Percentiles rank a stretch among this genome's conserved stretches.
phyloP scores from a whole-genome alignment of 305 asterid genomes.

The Plantago rigida region DNA sequence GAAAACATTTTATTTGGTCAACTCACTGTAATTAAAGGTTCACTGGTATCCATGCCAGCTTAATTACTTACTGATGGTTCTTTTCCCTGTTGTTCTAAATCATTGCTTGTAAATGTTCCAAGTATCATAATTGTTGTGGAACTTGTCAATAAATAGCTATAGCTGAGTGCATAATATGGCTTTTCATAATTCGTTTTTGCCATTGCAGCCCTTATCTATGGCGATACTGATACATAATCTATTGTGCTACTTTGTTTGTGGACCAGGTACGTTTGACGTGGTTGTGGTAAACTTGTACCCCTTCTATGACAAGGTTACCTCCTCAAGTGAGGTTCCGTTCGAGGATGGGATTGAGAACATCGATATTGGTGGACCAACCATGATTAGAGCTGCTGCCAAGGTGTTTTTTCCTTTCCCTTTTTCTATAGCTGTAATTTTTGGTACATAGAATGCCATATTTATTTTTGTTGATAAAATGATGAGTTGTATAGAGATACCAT shows the following conservation, averaged over 20 bases:
- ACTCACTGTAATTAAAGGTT: too few relatives aligned
- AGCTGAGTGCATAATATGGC: too few relatives aligned
- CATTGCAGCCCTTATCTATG: constrained; percentile 4
- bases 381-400: constrained; percentile 99
- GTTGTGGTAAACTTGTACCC: constrained; percentile 95
- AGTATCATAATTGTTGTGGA: too few relatives aligned
- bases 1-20: too few relatives aligned
- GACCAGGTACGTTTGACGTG: constrained; percentile 82
- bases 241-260: constrained; percentile 22
- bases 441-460: background rate
- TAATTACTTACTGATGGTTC: too few relatives aligned
- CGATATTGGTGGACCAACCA: constrained; percentile 96
- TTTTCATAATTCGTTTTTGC: too few relatives aligned
- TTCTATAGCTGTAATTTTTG: background rate
- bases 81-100: too few relatives aligned
- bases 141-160: too few relatives aligned
- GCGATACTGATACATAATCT: constrained; percentile 20
- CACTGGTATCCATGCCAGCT: too few relatives aligned
- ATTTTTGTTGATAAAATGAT: constrained; percentile 1
- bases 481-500: too few relatives aligned
- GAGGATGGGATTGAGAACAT: constrained; percentile 94
- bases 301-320: constrained; percentile 75
- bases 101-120: too few relatives aligned
- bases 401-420: constrained; percentile 26
- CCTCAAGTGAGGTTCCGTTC: constrained; percentile 63